Conservation (phyloP, 2,329 filamentous ascomycete genomes). For the Botrytis squamosa region DNA sequence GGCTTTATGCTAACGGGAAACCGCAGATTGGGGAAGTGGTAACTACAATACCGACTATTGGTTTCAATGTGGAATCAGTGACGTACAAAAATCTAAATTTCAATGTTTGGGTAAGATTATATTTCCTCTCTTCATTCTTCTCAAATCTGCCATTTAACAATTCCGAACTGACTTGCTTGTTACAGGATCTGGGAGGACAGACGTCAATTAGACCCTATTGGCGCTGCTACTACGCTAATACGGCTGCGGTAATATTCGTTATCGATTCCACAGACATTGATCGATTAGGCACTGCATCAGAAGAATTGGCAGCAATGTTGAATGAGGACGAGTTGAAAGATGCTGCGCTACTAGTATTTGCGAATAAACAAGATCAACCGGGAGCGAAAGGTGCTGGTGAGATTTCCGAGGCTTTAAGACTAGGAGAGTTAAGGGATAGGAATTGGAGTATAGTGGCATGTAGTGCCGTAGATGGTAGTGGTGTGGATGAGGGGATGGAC, state of each 20-base stretch:
- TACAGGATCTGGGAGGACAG: slow-evolving; percentile 87
- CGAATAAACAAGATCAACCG: slow-evolving; percentile 98
- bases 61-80: slow-evolving; percentile 98
- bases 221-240: slow-evolving; percentile 99
- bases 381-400: slow-evolving; percentile 95
- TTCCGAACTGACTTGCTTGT: slow-evolving; percentile 9
- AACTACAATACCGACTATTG: slow-evolving; percentile 97
- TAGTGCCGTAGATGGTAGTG: slow-evolving; percentile 91
- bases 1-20: slow-evolving; percentile 22
- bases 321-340: slow-evolving; percentile 96
- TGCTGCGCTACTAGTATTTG: slow-evolving; percentile 88
- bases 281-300: slow-evolving; percentile 84
- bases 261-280: slow-evolving; percentile 98
- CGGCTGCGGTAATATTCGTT: slow-evolving; percentile 96
- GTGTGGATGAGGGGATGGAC: slow-evolving; percentile 97
- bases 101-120: slow-evolving; percentile 82
- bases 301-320: slow-evolving; percentile 91
- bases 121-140: not conserved
- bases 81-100: slow-evolving; percentile 98
- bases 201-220: slow-evolving; percentile 99
- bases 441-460: slow-evolving; percentile 99
- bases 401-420: slow-evolving; percentile 86
- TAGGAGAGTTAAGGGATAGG: slow-evolving; percentile 88
- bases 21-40: slow-evolving; percentile 92
- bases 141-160: not conserved